A percentile compares a stretch with the other conserved stretches of the same genome.
Evolutionary conservation across 2,329 filamentous ascomycete genomes (phyloP).

Genomic region (Sclerotinia trifoliorum): DNA sequence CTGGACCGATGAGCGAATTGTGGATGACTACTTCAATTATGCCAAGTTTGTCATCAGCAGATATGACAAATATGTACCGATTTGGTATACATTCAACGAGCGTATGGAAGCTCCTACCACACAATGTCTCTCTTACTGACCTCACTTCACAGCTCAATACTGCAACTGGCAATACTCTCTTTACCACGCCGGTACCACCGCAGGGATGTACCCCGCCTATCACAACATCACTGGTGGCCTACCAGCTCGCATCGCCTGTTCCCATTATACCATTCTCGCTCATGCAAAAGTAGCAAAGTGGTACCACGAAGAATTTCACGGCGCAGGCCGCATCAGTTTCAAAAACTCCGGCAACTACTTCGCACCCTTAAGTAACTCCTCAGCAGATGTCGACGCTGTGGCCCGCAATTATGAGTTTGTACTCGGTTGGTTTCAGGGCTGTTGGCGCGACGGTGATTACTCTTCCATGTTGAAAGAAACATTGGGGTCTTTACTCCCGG

Average conservation of each 20-base stretch:
- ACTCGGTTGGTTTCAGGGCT: slow-evolving; percentile 48
- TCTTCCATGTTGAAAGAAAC: slow-evolving; percentile 49
- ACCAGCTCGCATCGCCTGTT: slow-evolving; percentile 45
- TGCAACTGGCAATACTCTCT: slow-evolving; percentile 49
- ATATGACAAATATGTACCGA: slow-evolving; percentile 51
- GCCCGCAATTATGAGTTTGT: slow-evolving; percentile 45
- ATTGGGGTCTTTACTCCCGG: slow-evolving; percentile 45
- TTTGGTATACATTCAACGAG: slow-evolving; percentile 57
- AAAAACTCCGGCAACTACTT: slow-evolving; percentile 48
- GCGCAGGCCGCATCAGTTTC: slow-evolving; percentile 49
- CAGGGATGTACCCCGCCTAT: slow-evolving; percentile 46
- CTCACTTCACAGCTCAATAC: slow-evolving; percentile 41
- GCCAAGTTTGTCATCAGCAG: slow-evolving; percentile 52
- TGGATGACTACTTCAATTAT: slow-evolving; percentile 53
- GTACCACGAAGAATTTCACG: slow-evolving; percentile 54
- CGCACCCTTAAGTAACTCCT: slow-evolving; percentile 45
- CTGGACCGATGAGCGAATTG: slow-evolving; percentile 49
- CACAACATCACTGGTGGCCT: slow-evolving; percentile 44
- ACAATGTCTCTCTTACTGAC: slow-evolving; percentile 24
- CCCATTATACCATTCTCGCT: slow-evolving; percentile 48
- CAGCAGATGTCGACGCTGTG: slow-evolving; percentile 36
- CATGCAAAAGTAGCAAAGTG: slow-evolving; percentile 53
- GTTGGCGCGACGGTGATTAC: slow-evolving; percentile 51
- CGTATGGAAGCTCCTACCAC: slow-evolving; percentile 38
- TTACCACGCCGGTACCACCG: slow-evolving; percentile 44